Evolutionary conservation across 2,329 filamentous ascomycete genomes (phyloP), one percentile per base, ranked within the genome.

Genomic region (Alternaria arbusti): DNA sequence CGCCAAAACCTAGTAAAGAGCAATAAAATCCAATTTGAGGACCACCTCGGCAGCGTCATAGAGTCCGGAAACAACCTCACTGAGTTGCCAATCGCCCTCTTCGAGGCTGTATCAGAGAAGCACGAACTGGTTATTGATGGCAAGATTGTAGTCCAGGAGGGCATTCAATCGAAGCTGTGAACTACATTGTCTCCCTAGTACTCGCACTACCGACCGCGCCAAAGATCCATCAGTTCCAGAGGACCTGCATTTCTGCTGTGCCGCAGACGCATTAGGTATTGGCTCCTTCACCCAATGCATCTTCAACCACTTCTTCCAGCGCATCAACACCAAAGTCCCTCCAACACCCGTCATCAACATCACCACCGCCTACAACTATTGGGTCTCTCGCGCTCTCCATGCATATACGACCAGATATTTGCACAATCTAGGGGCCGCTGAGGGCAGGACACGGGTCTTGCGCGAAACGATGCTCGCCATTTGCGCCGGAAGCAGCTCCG

Each of bases 191-290:
- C 40, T 15, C 25, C 2, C 15, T 26, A 12, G 10, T 23, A 15
- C 8, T 46, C 6, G n/a, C n/a, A 25, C 23, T 55, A 30, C 52
- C 40, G 8, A 11, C 8, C 9, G 23, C 36, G 13, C 22, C 15
- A 23, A 45, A 12, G 8, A 40, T 55, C 4, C 45, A 2, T 4
- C 52, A 55, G 12, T 28, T 55, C 23, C 52, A 55, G n/a, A 43
- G 5, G 61, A 64, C 20, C 6, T 64, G 4, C 26, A 55, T 6
- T 36, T 64, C 4, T 50, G 58, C 40, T 64, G 57, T 12, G 54
- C 57, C 3, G 57, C 57, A n/a, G 61, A 64, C 7, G 45, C 51
- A 10, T 49, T 64, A 10, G 61, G 61, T 5, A 57, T 64, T 17
- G 28, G 46, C 11, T 46, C 51, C 2, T 57, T 64, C 13, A 57